Conservation (phyloP, 257 asterid species). For the Nicotiana undulata region DNA sequence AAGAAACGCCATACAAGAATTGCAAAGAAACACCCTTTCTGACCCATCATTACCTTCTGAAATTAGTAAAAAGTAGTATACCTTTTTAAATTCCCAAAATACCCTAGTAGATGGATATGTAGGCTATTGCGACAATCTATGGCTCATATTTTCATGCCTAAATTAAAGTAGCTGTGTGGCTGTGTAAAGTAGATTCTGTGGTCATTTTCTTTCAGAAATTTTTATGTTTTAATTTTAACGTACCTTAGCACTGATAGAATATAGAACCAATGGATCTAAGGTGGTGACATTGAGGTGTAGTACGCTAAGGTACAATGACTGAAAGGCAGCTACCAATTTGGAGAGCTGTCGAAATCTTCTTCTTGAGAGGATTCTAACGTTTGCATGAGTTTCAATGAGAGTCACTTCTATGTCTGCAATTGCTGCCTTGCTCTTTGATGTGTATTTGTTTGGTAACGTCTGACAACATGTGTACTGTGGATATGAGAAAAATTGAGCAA, state of each 20-base stretch:
- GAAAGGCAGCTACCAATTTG: conserved; percentile 60
- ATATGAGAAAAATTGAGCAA: conserved; percentile 65
- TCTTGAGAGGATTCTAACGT: conserved; percentile 62
- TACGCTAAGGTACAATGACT: conserved; percentile 48
- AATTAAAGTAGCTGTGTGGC: not conserved
- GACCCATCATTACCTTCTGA: conserved; percentile 12
- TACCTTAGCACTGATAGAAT: conserved; percentile 96
- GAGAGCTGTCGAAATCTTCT: conserved; percentile 67
- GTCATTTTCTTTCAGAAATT: conserved; percentile 47
- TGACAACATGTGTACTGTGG: conserved; percentile 67
- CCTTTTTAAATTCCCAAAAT: conserved; percentile 19
- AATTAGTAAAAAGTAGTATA: not conserved
- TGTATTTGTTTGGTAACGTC: conserved; percentile 40
- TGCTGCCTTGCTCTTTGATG: conserved; percentile 62
- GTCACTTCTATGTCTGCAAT: conserved; percentile 84
- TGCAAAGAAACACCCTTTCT: conserved; percentile 12
- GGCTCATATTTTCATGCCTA: conserved; percentile 9
- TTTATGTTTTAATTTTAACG: not conserved
- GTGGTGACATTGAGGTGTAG: conserved; percentile 91
- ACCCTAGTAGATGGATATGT: not conserved
- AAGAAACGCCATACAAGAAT: conserved; percentile 9
- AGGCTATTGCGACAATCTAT: not conserved
- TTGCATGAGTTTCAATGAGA: conserved; percentile 89
- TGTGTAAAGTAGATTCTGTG: conserved; percentile 49
- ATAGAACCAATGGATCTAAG: conserved; percentile 70